phyloP scores from a whole-genome alignment of 371 early-diverging fungal genomes.

The Agmasoma carcini region DNA sequence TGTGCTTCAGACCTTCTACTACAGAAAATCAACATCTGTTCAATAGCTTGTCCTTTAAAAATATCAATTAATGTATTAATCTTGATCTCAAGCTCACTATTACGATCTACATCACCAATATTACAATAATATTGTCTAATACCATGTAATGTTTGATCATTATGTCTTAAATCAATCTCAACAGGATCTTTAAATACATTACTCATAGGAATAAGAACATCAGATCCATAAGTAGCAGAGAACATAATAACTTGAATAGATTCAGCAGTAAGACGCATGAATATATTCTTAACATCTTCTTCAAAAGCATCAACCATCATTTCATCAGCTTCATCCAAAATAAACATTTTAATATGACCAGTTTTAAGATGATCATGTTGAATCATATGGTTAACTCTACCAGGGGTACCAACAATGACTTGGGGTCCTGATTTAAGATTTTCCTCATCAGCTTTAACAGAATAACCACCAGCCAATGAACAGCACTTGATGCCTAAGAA shows the following conservation, averaged over 20 bases:
- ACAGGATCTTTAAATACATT: constrained; percentile 89
- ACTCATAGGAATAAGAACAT: constrained; percentile 81
- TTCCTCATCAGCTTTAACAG: constrained; percentile 70
- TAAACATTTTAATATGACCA: constrained; percentile 74
- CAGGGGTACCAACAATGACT: constrained; percentile 94
- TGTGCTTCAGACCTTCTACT: constrained; percentile 90
- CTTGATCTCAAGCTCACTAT: constrained; percentile 69
- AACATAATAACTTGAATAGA: constrained; percentile 87
- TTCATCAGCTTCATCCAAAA: constrained; percentile 98
- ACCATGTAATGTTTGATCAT: constrained; percentile 97
- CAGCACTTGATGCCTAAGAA: constrained; percentile 81
- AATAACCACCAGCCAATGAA: constrained; percentile 89
- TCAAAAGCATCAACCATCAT: constrained; percentile 88
- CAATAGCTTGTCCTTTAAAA: constrained; percentile 78
- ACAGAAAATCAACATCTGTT: constrained; percentile 95
- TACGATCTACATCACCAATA: constrained; percentile 69
- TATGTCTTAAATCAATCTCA: constrained; percentile 93
- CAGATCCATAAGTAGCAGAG: constrained; percentile 84
- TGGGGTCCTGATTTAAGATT: constrained; percentile 64
- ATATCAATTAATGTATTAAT: constrained; percentile 64
- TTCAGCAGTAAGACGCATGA: constrained; percentile 67
- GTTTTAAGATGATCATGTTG: constrained; percentile 68
- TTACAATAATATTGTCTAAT: constrained; percentile 96
- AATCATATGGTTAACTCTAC: constrained; percentile 95
- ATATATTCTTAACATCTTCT: constrained; percentile 92